Percentiles rank a stretch among this genome's conserved stretches.
Evolutionary conservation across 257 asterid species (phyloP).

Genomic region (Gardenia jasminoides): DNA sequence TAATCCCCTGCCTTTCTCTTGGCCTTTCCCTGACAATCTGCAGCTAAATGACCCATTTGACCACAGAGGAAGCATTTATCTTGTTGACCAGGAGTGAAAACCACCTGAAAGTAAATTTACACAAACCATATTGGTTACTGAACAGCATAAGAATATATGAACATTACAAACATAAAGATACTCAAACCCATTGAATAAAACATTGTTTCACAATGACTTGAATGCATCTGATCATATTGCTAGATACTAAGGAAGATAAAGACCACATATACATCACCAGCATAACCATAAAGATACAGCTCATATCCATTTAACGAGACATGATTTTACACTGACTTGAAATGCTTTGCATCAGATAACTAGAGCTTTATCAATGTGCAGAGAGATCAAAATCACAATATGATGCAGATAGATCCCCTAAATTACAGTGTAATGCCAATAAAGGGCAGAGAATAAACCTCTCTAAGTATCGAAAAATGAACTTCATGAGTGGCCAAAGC

Average conservation of each 20-base stretch:
- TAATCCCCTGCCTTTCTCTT: conserved; percentile 95
- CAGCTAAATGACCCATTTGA: conserved; percentile 95
- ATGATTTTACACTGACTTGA: not conserved
- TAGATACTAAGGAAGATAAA: not conserved
- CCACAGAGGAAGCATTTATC: conserved; percentile 96
- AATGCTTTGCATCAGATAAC: not conserved
- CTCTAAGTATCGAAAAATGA: conserved; percentile 92
- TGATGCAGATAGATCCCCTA: not conserved
- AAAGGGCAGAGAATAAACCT: conserved; percentile 43
- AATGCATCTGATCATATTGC: not conserved
- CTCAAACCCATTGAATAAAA: too few relatives aligned
- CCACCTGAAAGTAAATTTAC: conserved; percentile 57
- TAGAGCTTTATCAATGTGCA: not conserved
- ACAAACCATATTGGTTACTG: conserved; percentile 10
- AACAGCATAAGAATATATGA: not conserved
- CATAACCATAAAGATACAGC: not conserved
- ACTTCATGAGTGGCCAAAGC: conserved; percentile 95
- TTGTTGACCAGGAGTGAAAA: conserved; percentile 92
- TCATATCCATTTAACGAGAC: not conserved
- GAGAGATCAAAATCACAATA: not conserved
- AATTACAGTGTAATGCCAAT: not conserved
- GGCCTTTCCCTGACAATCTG: conserved; percentile 88
- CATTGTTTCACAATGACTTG: too few relatives aligned
- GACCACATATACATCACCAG: not conserved
- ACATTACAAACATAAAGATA: too few relatives aligned